phyloP scores from a whole-genome alignment of 306 rosid species.

The Senna siamea region DNA sequence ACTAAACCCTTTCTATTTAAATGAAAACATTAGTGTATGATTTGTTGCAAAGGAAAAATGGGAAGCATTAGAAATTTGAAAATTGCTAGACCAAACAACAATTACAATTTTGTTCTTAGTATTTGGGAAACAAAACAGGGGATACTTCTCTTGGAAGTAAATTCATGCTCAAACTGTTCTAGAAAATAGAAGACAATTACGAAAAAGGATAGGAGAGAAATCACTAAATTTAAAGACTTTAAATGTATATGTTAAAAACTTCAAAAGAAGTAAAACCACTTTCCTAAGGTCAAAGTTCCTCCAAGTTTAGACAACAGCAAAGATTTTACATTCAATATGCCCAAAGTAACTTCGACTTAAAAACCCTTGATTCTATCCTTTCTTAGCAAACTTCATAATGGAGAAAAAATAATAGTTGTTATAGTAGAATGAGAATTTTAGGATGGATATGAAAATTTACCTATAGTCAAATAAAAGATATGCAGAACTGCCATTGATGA shows the following conservation, averaged over 20 bases:
- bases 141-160: too few species aligned
- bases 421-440: constrained; percentile 25
- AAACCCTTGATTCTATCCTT: constrained; percentile 21
- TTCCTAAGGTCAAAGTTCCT: constrained; percentile 4
- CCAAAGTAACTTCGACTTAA: constrained; percentile 34
- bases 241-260: background rate
- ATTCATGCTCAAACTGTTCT: too few species aligned
- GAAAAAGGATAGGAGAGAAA: constrained; percentile 7
- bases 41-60: too few species aligned
- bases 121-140: too few species aligned
- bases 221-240: background rate
- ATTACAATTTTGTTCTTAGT: too few species aligned
- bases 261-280: background rate
- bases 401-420: background rate
- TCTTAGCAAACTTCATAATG: background rate
- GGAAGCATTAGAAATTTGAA: too few species aligned
- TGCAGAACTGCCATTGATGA: constrained; percentile 44
- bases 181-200: constrained; percentile 29
- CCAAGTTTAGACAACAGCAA: constrained; percentile 16
- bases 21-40: background rate
- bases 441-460: constrained; percentile 33
- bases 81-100: too few species aligned
- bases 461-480: constrained; percentile 40
- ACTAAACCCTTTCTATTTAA: constrained; percentile 25
- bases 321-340: constrained; percentile 23